Evolutionary conservation across 768 basidiomycete species (phyloP).

Genomic region (Coprinopsis marcescibilis): DNA sequence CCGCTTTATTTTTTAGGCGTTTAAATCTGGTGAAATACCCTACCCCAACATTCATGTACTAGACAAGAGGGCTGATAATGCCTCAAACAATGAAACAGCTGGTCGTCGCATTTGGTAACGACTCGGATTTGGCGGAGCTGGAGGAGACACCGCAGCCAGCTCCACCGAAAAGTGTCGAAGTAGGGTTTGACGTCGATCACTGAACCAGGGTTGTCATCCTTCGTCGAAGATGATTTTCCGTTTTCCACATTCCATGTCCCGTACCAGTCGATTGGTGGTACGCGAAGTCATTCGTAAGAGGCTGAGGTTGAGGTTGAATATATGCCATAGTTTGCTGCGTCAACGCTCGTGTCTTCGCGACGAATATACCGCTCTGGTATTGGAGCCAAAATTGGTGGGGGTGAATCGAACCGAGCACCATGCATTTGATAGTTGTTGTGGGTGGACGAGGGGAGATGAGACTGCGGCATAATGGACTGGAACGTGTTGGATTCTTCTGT

Average conservation of each 20-base stretch:
- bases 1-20: too few species aligned
- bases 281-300: constrained; percentile 30
- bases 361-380: constrained; percentile 42
- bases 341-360: constrained; percentile 28
- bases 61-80: too few species aligned
- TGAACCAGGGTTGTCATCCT: constrained; percentile 33
- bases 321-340: constrained; percentile 29
- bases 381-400: constrained; percentile 52
- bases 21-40: too few species aligned
- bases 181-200: too few species aligned
- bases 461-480: too few species aligned
- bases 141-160: too few species aligned
- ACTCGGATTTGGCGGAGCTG: too few species aligned
- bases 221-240: constrained; percentile 38
- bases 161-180: too few species aligned
- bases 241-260: constrained; percentile 40
- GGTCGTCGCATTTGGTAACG: too few species aligned
- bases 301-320: constrained; percentile 37
- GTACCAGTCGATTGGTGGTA: constrained; percentile 37
- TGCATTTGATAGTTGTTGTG: constrained; percentile 14
- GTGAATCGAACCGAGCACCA: constrained; percentile 38
- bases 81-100: too few species aligned
- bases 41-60: too few species aligned
- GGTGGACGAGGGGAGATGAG: constrained; percentile 27
- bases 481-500: constrained; percentile 40